Evolutionary conservation across 1,284 basidiomycete species (phyloP), one percentile per base, ranked within the genome.

Genomic region (Trichosporon ovoides): DNA sequence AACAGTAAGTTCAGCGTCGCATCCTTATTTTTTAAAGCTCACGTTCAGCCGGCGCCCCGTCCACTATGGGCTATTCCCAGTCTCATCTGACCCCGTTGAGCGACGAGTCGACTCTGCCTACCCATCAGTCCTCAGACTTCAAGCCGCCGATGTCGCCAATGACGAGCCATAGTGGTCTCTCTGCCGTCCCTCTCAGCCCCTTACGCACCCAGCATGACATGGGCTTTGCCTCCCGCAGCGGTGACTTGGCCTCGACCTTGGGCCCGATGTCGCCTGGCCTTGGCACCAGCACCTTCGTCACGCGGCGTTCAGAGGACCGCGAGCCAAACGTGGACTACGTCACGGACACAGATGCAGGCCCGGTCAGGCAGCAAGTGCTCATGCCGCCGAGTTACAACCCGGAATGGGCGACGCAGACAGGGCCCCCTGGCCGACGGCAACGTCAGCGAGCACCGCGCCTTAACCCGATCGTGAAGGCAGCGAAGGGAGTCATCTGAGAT

Each of bases 311-410:
- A 5, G 22, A 22, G 22, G 16, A 24, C 24, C 12, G 3, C 6
- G n/a, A 31, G 9, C 28, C 28, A 9, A 4, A 31, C 4, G 9
- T 31, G 24, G 37, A 28, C 22, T 53, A 53, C 52, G n/a, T 40
- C 24, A 53, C 36, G 16, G 52, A 36, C 16, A n/a, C 20, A 37
- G 52, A 53, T 24, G 52, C 52, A 9, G 52, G 52, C 1, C 52
- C 52, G 1, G 52, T 33, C 0, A 16, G 13, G 1, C 34, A 36
- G 3, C 52, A 28, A 24, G 33, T 33, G 31, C 38, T 46, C 20
- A 48, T 55, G 34, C 53, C 53, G 11, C 53, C 53, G 14, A 48
- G 40, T 34, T 55, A 55, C 16, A 55, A 55, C 43, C 53, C 53
- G 4, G 43, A 48, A 14, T 55, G 53, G 53, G 53, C 38, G 4